Conservation (phyloP, 2,329 filamentous ascomycete species). For the Alternaria arbusti region DNA sequence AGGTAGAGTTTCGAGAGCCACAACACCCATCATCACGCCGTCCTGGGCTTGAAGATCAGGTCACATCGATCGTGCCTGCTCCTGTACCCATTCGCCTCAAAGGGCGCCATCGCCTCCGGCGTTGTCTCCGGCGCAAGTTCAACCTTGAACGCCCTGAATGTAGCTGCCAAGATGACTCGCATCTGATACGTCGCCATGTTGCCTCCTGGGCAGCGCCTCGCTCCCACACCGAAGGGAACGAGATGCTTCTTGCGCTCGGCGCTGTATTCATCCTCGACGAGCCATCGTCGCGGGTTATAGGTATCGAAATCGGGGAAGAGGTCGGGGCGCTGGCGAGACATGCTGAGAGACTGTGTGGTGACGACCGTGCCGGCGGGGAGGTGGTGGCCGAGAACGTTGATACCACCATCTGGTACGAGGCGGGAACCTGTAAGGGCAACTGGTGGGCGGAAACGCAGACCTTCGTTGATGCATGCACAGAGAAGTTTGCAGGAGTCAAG, state of each 20-base stretch:
- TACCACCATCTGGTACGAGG: constrained; percentile 18
- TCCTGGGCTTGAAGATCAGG: constrained; percentile 19
- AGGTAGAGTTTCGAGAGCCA: background rate
- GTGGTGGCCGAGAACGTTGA: constrained; percentile 21
- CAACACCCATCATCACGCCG: background rate
- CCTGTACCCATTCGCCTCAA: constrained; percentile 29
- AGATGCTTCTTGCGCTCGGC: constrained; percentile 20
- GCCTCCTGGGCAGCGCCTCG: constrained; percentile 25
- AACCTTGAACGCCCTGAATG: constrained; percentile 21
- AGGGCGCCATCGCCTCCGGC: constrained; percentile 25
- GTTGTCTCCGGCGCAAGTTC: constrained; percentile 25
- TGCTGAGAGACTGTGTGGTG: constrained; percentile 24
- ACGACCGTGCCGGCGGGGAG: constrained; percentile 23
- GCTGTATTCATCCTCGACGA: constrained; percentile 17
- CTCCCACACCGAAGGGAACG: constrained; percentile 26
- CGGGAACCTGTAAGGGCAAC: constrained; percentile 29
- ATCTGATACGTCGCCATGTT: constrained; percentile 32
- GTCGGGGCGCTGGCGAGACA: constrained; percentile 28
- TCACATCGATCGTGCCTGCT: constrained; percentile 26
- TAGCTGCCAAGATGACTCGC: constrained; percentile 23
- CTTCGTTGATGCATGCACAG: constrained; percentile 27
- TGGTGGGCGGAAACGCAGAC: constrained; percentile 28
- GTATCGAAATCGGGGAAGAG: constrained; percentile 25
- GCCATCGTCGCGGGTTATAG: constrained; percentile 24
- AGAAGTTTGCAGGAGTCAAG: constrained; percentile 19